phyloP scores from a whole-genome alignment of 148 eudicot species.

The Cornus controversa region DNA sequence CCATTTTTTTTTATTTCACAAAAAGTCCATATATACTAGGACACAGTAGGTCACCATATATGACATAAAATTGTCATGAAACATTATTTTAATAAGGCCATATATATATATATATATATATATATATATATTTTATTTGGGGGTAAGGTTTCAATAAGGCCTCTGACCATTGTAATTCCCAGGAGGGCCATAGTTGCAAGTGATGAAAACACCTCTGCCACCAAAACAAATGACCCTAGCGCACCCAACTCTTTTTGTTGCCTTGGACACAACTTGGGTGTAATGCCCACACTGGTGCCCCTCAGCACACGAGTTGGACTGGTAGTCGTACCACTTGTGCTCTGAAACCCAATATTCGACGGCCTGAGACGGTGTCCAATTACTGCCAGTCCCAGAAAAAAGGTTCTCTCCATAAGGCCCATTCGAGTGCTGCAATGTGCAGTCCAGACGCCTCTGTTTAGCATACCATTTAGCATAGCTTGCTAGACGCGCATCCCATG shows the following conservation, averaged over 20 bases:
- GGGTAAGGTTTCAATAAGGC: constrained; percentile 43
- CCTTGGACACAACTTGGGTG: constrained; percentile 77
- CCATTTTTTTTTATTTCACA: no score
- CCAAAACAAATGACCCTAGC: constrained; percentile 59
- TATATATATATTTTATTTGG: no score
- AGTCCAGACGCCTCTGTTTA: constrained; percentile 43
- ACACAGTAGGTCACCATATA: no score
- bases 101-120: no score
- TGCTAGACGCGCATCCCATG: constrained; percentile 57
- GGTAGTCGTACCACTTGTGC: constrained; percentile 36
- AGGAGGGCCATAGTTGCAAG: constrained; percentile 80
- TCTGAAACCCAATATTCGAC: constrained; percentile 56
- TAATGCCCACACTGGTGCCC: constrained; percentile 76
- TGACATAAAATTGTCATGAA: background rate
- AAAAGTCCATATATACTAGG: no score
- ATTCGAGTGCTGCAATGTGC: constrained; percentile 54
- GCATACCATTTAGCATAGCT: constrained; percentile 57
- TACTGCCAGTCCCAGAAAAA: constrained; percentile 70
- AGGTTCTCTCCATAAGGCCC: constrained; percentile 87
- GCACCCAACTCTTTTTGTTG: constrained; percentile 67
- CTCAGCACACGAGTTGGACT: constrained; percentile 47
- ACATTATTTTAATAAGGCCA: no score
- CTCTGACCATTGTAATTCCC: constrained; percentile 72
- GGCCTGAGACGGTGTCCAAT: constrained; percentile 59
- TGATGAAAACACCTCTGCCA: constrained; percentile 69